phyloP scores from a whole-genome alignment of 176 grass and related monocot species.

The Tillandsia fasciculata region DNA sequence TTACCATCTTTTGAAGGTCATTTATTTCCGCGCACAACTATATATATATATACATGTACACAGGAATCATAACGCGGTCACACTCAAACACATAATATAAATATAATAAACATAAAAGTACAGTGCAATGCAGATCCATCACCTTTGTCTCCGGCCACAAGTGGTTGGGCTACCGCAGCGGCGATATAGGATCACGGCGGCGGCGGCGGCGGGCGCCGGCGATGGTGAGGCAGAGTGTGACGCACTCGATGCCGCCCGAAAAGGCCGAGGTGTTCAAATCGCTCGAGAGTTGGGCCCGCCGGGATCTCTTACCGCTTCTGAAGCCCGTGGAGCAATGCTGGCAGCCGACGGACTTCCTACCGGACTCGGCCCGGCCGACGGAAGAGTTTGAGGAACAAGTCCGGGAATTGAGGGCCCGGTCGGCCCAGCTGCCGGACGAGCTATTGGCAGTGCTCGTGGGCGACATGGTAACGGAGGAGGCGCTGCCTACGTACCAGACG shows the following conservation, averaged over 20 bases:
- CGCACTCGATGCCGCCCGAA: conserved; percentile 85
- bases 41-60: not conserved
- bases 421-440: conserved; percentile 57
- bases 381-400: conserved; percentile 59
- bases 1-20: not conserved
- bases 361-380: conserved; percentile 34
- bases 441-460: conserved; percentile 76
- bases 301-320: conserved; percentile 62
- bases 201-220: conserved; percentile 1
- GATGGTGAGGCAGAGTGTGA: conserved; percentile 19
- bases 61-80: no score
- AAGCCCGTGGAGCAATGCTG: conserved; percentile 74
- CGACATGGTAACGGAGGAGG: conserved; percentile 96
- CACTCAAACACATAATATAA: no score
- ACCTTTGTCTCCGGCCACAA: conserved; percentile 5
- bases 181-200: conserved; percentile 22
- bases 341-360: conserved; percentile 82
- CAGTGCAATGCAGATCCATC: conserved; percentile 24
- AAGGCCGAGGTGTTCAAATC: conserved; percentile 78
- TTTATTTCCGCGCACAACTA: not conserved
- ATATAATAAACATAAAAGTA: no score
- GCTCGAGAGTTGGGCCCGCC: conserved; percentile 56
- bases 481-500: conserved; percentile 91
- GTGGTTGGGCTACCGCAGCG: not conserved
- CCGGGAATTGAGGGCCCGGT: conserved; percentile 44